Evolutionary conservation across 352 stramenopile species (phyloP).

Genomic region (Pythium brassicae): DNA sequence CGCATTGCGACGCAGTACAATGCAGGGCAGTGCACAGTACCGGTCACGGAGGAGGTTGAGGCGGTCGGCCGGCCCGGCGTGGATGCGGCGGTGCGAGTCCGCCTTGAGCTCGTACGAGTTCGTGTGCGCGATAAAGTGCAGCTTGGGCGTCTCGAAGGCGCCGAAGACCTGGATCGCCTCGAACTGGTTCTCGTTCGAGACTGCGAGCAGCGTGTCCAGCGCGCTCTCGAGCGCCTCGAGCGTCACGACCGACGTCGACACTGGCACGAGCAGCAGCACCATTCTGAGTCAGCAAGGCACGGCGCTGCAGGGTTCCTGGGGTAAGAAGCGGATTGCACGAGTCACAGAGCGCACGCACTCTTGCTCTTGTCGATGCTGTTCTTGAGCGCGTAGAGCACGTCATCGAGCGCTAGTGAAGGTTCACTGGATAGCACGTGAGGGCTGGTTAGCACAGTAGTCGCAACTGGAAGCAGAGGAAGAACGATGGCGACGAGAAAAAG

Average conservation of each 20-base stretch:
- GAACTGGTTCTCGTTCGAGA: constrained; percentile 79
- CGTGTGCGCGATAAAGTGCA: constrained; percentile 61
- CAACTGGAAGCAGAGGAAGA: neutral
- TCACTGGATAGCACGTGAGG: constrained; percentile 32
- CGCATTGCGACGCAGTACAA: no score
- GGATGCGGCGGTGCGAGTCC: constrained; percentile 49
- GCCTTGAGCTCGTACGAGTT: constrained; percentile 73
- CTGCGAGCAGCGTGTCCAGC: constrained; percentile 72
- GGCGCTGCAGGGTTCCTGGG: neutral
- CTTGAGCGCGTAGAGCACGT: constrained; percentile 85
- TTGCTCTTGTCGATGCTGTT: constrained; percentile 89
- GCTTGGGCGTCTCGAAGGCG: constrained; percentile 65
- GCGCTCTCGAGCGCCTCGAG: constrained; percentile 79
- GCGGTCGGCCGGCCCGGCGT: constrained; percentile 49
- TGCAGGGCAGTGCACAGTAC: constrained; percentile 19
- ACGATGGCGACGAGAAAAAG: neutral
- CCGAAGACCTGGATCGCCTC: constrained; percentile 80
- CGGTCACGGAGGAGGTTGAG: constrained; percentile 64
- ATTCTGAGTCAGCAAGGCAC: neutral
- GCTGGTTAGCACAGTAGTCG: neutral
- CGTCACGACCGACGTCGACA: constrained; percentile 80
- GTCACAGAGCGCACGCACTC: constrained; percentile 39
- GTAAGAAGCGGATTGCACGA: no score
- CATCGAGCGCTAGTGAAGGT: constrained; percentile 65
- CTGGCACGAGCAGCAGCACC: constrained; percentile 18